These are phyloP conservation scores for Triticum timopheevii DNA, from an alignment of 176 grass and related monocot species.

Conservation along the genomic window DNA sequence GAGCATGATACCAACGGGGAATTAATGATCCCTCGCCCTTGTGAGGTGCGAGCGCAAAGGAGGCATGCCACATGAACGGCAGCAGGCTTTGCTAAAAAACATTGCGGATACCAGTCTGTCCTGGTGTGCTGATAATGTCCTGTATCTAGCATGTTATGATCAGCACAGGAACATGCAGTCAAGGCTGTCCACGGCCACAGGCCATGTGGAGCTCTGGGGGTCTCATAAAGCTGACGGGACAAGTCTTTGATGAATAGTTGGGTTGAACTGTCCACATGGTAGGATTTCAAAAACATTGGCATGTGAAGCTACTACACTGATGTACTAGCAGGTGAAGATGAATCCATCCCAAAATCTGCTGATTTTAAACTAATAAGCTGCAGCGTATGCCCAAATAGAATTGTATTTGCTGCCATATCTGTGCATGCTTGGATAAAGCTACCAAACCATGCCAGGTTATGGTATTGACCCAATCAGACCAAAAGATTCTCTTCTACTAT, in stretches of 20 bases:
- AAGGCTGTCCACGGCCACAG: slow-evolving; percentile 50
- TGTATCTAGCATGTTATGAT: slow-evolving; percentile 44
- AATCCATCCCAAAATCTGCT: background rate
- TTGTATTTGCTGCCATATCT: background rate
- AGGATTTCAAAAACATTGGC: background rate
- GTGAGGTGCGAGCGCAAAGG: slow-evolving; percentile 34
- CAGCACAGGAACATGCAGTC: slow-evolving; percentile 41
- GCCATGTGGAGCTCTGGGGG: slow-evolving; percentile 42
- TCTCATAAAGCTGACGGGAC: slow-evolving; percentile 10
- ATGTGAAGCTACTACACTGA: background rate
- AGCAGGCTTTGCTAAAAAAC: slow-evolving; percentile 42
- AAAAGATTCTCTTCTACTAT: slow-evolving; percentile 37
- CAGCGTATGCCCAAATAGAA: background rate
- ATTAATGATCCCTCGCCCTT: slow-evolving; percentile 37
- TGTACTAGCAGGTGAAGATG: background rate
- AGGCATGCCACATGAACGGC: slow-evolving; percentile 50
- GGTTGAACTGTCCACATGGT: slow-evolving; percentile 21
- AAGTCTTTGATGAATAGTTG: slow-evolving; percentile 21
- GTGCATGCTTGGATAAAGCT: slow-evolving; percentile 7
- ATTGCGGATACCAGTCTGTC: slow-evolving; percentile 37
- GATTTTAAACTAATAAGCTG: background rate
- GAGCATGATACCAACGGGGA: slow-evolving; percentile 30
- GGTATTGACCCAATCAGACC: slow-evolving; percentile 14
- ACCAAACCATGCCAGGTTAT: slow-evolving; percentile 22
- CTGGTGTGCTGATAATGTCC: slow-evolving; percentile 1